phyloP scores from a whole-genome alignment of 176 grass and related monocot species.

The Triticum dicoccoides region DNA sequence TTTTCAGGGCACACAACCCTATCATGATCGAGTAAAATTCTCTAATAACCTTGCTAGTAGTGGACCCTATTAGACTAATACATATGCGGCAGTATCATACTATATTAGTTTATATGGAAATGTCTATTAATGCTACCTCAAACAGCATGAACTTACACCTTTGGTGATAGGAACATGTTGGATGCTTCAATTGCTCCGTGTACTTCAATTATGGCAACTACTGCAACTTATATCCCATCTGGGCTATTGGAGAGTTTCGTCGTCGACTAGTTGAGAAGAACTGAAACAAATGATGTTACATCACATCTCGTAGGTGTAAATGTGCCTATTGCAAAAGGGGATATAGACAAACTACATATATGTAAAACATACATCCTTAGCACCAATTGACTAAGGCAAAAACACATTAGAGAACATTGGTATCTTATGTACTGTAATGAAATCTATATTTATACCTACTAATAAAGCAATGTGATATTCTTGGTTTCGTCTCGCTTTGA shows the following conservation, averaged over 20 bases:
- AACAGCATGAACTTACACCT: neutral
- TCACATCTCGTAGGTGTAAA: no score
- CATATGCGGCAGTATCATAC: neutral
- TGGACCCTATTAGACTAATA: neutral
- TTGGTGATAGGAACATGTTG: constrained; percentile 30
- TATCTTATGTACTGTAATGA: no score
- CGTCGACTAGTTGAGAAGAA: neutral
- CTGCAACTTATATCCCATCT: constrained; percentile 23
- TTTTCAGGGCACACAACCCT: neutral
- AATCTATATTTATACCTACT: no score
- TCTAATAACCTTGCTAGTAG: no score
- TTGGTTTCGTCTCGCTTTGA: no score
- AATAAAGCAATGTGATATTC: no score
- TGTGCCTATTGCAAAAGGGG: no score
- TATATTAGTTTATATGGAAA: neutral
- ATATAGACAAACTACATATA: no score
- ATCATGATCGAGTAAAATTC: neutral
- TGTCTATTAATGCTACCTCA: neutral
- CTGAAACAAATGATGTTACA: neutral
- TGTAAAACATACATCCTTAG: no score
- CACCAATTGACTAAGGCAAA: no score
- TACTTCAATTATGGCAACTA: constrained; percentile 30
- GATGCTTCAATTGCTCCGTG: neutral
- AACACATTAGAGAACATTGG: no score
- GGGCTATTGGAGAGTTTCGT: constrained; percentile 27